Evolutionary conservation across 139 green algal genomes (phyloP).

Genomic region (Picochlorum sp.): DNA sequence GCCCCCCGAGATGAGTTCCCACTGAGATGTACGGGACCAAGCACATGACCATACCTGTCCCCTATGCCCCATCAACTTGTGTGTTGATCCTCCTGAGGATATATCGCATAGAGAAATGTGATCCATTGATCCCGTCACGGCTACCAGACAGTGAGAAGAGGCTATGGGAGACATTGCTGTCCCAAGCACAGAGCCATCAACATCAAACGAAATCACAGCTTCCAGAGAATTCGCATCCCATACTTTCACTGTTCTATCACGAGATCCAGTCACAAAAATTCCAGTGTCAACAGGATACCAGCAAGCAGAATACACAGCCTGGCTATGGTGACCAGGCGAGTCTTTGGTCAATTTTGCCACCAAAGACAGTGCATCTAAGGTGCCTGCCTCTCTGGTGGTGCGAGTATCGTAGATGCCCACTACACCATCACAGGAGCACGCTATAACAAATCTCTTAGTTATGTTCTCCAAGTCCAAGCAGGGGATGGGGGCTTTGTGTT

Average conservation of each 20-base stretch:
- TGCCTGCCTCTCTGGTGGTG: not conserved
- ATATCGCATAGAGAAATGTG: slow-evolving; percentile 55
- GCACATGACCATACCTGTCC: slow-evolving; percentile 40
- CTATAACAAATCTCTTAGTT: slow-evolving; percentile 60
- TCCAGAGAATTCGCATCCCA: slow-evolving; percentile 67
- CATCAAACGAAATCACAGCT: slow-evolving; percentile 40
- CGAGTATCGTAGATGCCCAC: slow-evolving; percentile 44
- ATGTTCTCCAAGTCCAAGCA: slow-evolving; percentile 49
- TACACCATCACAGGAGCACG: slow-evolving; percentile 20
- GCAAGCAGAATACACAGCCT: slow-evolving; percentile 27
- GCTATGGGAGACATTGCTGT: slow-evolving; percentile 57
- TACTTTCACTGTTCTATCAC: slow-evolving; percentile 52
- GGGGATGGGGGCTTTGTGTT: slow-evolving; percentile 25
- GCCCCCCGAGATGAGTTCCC: slow-evolving; percentile 52
- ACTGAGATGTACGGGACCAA: slow-evolving; percentile 57
- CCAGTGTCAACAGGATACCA: slow-evolving; percentile 86
- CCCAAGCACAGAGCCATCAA: slow-evolving; percentile 43
- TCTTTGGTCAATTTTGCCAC: slow-evolving; percentile 6
- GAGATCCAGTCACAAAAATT: slow-evolving; percentile 48
- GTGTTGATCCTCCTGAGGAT: slow-evolving; percentile 47
- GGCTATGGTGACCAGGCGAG: slow-evolving; percentile 19
- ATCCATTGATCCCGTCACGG: slow-evolving; percentile 34
- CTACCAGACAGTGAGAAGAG: slow-evolving; percentile 48
- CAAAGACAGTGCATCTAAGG: slow-evolving; percentile 2
- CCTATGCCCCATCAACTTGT: slow-evolving; percentile 65